A percentile compares a stretch with the other conserved stretches of the same genome.
Evolutionary conservation across 768 basidiomycete genomes (phyloP).

Genomic region (Agaricus bisporus): DNA sequence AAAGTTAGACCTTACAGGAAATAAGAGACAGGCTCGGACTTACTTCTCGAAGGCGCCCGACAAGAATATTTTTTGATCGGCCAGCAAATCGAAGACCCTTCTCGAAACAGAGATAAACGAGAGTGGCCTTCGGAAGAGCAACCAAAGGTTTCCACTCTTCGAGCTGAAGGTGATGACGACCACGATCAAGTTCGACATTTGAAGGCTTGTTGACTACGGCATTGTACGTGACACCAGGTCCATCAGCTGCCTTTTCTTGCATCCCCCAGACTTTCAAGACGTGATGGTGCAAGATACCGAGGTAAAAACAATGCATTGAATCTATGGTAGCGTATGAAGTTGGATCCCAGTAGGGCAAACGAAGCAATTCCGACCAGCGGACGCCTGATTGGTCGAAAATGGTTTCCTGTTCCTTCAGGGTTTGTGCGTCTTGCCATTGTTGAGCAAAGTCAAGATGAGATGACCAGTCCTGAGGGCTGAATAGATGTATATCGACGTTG

Average conservation of each 20-base stretch:
- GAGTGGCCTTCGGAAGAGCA: not conserved
- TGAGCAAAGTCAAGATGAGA: not conserved
- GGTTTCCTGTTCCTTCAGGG: not conserved
- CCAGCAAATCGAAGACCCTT: too few relatives aligned
- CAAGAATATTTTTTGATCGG: too few relatives aligned
- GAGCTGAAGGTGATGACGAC: too few relatives aligned
- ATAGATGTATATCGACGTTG: constrained; percentile 1
- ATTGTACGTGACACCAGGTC: not conserved
- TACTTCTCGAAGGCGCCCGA: too few relatives aligned
- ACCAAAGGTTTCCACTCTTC: not conserved
- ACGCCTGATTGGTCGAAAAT: constrained; percentile 2
- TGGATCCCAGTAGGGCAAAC: constrained; percentile 13
- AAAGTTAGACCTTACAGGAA: too few relatives aligned
- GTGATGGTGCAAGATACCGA: constrained; percentile 11
- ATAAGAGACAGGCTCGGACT: too few relatives aligned
- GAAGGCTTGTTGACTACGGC: not conserved
- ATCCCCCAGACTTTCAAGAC: constrained; percentile 10
- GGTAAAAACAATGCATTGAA: constrained; percentile 13
- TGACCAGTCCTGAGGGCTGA: not conserved
- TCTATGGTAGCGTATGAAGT: constrained; percentile 11
- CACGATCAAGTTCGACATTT: not conserved
- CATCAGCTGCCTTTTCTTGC: constrained; percentile 3
- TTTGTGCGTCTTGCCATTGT: constrained; percentile 1
- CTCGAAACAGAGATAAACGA: not conserved
- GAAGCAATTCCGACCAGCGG: constrained; percentile 10